Percentiles rank a stretch among this genome's conserved stretches.
phyloP scores from a whole-genome alignment of 2,329 filamentous ascomycete species.

The Falciphora oryzae region DNA sequence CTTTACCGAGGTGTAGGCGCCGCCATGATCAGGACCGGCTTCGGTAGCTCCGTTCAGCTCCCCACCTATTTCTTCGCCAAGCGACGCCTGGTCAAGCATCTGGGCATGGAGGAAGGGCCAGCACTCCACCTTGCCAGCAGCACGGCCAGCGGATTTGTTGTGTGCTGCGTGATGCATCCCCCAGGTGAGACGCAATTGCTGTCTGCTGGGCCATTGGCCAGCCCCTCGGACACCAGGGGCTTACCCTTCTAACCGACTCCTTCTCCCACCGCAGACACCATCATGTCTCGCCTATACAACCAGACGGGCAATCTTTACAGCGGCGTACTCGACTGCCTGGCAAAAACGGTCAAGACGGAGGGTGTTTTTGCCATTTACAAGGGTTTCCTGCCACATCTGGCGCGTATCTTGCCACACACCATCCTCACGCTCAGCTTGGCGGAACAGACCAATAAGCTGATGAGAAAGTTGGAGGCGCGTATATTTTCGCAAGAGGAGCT shows the following conservation, averaged over 20 bases:
- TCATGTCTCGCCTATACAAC: conserved; percentile 99
- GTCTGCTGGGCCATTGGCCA: neutral
- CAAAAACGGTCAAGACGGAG: conserved; percentile 86
- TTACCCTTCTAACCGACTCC: neutral
- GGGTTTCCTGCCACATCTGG: conserved; percentile 91
- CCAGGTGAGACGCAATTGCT: conserved; percentile 57
- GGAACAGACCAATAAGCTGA: conserved; percentile 93
- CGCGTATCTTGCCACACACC: conserved; percentile 90
- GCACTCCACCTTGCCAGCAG: conserved; percentile 85
- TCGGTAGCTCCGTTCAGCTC: conserved; percentile 91
- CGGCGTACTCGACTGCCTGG: conserved; percentile 85
- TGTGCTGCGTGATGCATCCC: conserved; percentile 97
- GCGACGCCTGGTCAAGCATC: conserved; percentile 70
- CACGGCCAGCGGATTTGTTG: conserved; percentile 86
- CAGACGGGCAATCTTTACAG: conserved; percentile 97
- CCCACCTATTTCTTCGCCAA: conserved; percentile 99
- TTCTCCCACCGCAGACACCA: conserved; percentile 59
- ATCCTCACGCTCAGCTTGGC: conserved; percentile 88
- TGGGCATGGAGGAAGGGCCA: conserved; percentile 86
- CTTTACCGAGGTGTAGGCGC: conserved; percentile 87
- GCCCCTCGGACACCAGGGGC: neutral
- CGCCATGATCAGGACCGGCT: conserved; percentile 93
- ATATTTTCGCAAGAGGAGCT: conserved; percentile 38
- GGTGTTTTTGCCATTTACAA: conserved; percentile 94
- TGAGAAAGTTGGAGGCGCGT: conserved; percentile 67